phyloP scores from a whole-genome alignment of 1,139 yeast species.

The Pichia sp. region DNA sequence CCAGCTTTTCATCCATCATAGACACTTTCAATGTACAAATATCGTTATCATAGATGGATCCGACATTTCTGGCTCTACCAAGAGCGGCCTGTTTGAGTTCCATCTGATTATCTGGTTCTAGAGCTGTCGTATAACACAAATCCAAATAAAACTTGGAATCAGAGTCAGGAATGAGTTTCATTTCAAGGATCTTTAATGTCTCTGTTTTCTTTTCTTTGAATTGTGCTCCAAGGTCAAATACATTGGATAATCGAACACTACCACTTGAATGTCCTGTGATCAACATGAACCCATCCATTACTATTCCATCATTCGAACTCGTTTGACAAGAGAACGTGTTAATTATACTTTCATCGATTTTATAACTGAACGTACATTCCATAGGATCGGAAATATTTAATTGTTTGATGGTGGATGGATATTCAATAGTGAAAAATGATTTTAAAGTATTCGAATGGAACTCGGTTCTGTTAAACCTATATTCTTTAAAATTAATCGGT shows the following conservation, averaged over 20 bases:
- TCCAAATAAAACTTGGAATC: not conserved
- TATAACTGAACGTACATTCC: constrained; percentile 5
- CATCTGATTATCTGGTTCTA: not conserved
- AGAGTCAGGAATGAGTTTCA: not conserved
- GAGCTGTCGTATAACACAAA: not conserved
- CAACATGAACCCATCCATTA: constrained; percentile 3
- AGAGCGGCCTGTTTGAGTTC: not conserved
- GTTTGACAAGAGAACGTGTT: constrained; percentile 2
- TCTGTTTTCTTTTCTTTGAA: not conserved
- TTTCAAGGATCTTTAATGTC: not conserved
- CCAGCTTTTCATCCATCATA: constrained; percentile 2
- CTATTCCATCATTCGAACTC: constrained; percentile 1
- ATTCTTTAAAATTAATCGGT: constrained; percentile 1
- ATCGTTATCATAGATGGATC: not conserved
- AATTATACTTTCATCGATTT: constrained; percentile 14
- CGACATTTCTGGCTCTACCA: not conserved
- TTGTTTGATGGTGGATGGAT: constrained; percentile 13
- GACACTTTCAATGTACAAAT: constrained; percentile 5
- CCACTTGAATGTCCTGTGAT: constrained; percentile 21
- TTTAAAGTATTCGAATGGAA: constrained; percentile 1
- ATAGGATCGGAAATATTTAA: constrained; percentile 11
- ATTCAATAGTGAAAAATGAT: constrained; percentile 11
- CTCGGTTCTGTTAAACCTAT: constrained; percentile 2
- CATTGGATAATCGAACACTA: constrained; percentile 15
- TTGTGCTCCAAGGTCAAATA: constrained; percentile 6